Evolutionary conservation across 495 filamentous ascomycete species (phyloP).

Genomic region (Chaetomidium leptoderma): DNA sequence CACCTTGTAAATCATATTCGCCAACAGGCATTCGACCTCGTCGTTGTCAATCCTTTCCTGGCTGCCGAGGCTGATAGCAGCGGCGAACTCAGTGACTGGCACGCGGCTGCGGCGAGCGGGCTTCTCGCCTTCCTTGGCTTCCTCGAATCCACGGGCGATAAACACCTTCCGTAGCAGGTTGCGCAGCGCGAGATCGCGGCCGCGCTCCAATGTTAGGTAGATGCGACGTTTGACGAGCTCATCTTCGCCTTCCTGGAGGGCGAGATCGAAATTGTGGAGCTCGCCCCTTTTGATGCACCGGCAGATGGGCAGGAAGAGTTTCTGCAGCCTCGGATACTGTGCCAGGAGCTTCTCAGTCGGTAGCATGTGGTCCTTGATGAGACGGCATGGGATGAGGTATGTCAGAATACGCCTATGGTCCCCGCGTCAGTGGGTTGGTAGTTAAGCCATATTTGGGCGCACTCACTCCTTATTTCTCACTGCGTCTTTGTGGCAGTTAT

Average conservation of each 20-base stretch:
- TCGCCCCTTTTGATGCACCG: constrained; percentile 75
- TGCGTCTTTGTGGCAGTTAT: constrained; percentile 66
- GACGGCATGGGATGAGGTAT: constrained; percentile 86
- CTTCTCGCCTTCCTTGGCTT: constrained; percentile 57
- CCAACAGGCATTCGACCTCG: constrained; percentile 91
- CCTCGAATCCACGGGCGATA: constrained; percentile 71
- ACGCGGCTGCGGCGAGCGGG: constrained; percentile 68
- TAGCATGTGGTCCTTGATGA: constrained; percentile 80
- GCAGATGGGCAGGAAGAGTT: constrained; percentile 71
- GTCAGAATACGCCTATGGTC: constrained; percentile 80
- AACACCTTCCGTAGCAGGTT: constrained; percentile 91
- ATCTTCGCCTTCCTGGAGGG: constrained; percentile 71
- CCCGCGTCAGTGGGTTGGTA: constrained; percentile 10
- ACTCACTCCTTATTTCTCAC: constrained; percentile 73
- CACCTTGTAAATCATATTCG: constrained; percentile 97
- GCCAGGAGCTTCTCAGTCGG: constrained; percentile 67
- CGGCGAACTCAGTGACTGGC: constrained; percentile 70
- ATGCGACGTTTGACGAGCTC: constrained; percentile 94
- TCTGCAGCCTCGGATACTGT: constrained; percentile 70
- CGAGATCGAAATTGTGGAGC: constrained; percentile 77
- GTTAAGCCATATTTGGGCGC: not conserved
- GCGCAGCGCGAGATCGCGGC: constrained; percentile 81
- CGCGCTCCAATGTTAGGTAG: constrained; percentile 88
- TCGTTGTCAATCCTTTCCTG: constrained; percentile 71
- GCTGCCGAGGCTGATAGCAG: constrained; percentile 54